Evolutionary conservation across 495 filamentous ascomycete species (phyloP).

Genomic region (Penicillium silybi): DNA sequence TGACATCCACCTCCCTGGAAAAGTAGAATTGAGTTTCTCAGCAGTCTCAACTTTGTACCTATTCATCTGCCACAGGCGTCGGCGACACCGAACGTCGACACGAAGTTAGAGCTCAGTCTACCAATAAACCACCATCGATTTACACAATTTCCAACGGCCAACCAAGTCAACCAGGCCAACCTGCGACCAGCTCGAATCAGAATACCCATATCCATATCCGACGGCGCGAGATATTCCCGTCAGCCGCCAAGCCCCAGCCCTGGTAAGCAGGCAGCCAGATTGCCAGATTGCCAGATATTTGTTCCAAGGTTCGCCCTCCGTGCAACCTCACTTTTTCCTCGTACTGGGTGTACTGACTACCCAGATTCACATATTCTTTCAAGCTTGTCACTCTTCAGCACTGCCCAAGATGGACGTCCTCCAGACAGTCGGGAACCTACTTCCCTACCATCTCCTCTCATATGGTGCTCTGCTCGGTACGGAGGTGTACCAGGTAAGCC

Average conservation of each 20-base stretch:
- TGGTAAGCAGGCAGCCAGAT: slow-evolving; percentile 3
- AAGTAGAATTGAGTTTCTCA: not conserved
- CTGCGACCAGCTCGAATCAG: not conserved
- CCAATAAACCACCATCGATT: not conserved
- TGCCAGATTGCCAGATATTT: not conserved
- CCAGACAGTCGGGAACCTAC: slow-evolving; percentile 16
- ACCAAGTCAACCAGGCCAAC: not conserved
- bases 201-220: not conserved
- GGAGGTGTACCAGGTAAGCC: slow-evolving; percentile 42
- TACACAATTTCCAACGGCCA: not conserved
- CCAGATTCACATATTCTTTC: not conserved
- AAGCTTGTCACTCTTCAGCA: not conserved
- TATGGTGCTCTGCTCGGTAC: slow-evolving; percentile 52
- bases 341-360: not conserved
- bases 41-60: not conserved
- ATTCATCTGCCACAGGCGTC: not conserved
- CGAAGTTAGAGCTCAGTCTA: not conserved
- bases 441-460: slow-evolving; percentile 46
- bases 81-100: not conserved
- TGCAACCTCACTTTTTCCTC: not conserved
- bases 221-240: not conserved
- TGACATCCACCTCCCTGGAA: not conserved
- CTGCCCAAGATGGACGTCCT: slow-evolving; percentile 16
- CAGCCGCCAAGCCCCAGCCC: slow-evolving; percentile 1
- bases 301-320: not conserved